A percentile compares a stretch with the other conserved stretches of the same genome.
phyloP scores from a whole-genome alignment of 2,329 filamentous ascomycete genomes.

The Pseudogymnoascus sp. region DNA sequence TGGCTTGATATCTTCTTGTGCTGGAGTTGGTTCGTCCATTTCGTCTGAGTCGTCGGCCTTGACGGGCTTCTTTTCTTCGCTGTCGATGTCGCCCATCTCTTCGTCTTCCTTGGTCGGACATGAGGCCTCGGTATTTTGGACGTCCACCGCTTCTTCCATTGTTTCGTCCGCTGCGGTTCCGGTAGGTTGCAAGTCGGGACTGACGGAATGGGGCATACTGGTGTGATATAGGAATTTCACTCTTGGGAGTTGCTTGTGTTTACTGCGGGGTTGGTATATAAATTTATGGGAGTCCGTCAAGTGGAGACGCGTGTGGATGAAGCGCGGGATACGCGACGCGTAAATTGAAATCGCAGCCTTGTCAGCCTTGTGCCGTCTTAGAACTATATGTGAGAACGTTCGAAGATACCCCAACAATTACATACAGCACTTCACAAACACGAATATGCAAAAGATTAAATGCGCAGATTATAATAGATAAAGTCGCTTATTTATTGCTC shows the following conservation, averaged over 20 bases:
- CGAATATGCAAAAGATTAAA: background rate
- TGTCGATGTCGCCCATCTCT: slow-evolving; percentile 33
- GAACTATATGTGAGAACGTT: background rate
- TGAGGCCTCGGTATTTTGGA: background rate
- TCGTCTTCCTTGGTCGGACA: slow-evolving; percentile 30
- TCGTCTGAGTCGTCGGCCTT: slow-evolving; percentile 13
- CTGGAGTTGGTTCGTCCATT: background rate
- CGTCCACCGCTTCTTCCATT: slow-evolving; percentile 1
- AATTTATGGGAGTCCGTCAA: background rate
- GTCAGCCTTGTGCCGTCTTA: background rate
- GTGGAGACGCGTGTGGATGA: slow-evolving; percentile 7
- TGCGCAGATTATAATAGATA: background rate
- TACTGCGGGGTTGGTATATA: background rate
- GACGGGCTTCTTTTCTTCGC: slow-evolving; percentile 12
- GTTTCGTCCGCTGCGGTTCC: background rate
- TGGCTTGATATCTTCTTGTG: background rate
- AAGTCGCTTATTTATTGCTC: background rate
- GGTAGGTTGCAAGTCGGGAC: slow-evolving; percentile 7
- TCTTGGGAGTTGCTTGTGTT: background rate
- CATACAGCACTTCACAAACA: background rate
- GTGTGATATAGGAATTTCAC: background rate
- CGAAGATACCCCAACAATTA: background rate
- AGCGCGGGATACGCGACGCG: slow-evolving; percentile 16
- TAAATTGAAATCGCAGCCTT: slow-evolving; percentile 19
- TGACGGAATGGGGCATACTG: slow-evolving; percentile 7